Conservation (phyloP, 73 alveolate species). For the Paramecium pentaurelia region DNA sequence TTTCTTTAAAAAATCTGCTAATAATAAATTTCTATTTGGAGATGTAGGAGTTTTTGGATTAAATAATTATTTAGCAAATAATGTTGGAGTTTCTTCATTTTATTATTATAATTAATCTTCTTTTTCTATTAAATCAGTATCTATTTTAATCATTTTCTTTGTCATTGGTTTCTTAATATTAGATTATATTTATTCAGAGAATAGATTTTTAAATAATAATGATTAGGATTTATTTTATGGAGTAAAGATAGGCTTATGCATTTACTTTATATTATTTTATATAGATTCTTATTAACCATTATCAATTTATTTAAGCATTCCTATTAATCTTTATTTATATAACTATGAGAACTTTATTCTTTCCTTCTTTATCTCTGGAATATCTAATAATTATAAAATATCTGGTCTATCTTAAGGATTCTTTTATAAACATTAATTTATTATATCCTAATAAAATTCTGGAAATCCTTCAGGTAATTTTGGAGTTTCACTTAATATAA, state of each 20-base stretch:
- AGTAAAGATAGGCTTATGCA: background rate
- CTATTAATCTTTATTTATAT: background rate
- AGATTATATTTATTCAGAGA: background rate
- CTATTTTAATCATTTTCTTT: background rate
- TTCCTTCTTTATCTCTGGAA: background rate
- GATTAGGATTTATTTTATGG: background rate
- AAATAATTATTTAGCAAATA: background rate
- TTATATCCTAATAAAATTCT: background rate
- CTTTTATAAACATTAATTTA: slow-evolving; percentile 9
- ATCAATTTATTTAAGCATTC: background rate
- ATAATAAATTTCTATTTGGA: slow-evolving; percentile 44
- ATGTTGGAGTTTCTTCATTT: background rate
- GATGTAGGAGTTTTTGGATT: slow-evolving; percentile 48
- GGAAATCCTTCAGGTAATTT: slow-evolving; percentile 14
- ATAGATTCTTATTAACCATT: background rate
- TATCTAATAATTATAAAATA: background rate
- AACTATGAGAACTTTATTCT: background rate
- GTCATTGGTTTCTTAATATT: slow-evolving; percentile 2
- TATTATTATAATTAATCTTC: background rate
- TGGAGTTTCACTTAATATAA: background rate
- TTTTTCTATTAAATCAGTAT: slow-evolving; percentile 5
- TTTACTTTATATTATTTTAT: background rate
- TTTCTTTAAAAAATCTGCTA: slow-evolving; percentile 32
- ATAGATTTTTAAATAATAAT: background rate
- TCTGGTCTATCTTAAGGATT: slow-evolving; percentile 9